Base-by-base conservation (phyloP, 192 early-diverging fungal genomes). In the Spinellus fusiger region DNA sequence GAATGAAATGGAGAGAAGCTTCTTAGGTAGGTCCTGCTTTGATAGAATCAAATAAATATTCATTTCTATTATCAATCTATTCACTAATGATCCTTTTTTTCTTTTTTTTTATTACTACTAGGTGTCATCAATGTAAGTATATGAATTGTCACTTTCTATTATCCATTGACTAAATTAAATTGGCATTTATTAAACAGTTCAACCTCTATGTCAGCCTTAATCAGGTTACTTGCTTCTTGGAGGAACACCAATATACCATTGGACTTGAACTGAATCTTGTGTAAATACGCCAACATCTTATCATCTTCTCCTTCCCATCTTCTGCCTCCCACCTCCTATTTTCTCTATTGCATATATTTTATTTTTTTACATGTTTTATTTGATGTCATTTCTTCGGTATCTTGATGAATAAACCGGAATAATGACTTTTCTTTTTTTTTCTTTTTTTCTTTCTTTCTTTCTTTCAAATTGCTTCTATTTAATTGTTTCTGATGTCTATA, bases 1-100 rank as follows among this genome's bases (percentile, higher is more conserved):
- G 54, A 67, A 67, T 59, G 61, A 64, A 59, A 67, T 73, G 65
- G 71, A 73, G 49, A 61, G 65, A 10, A 63, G 65, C 56, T 73
- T 73, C 37, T 56, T 73, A 25, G 61, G 71, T 49, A 62, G 57
- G 29, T 37, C 13, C 15, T 18, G 15, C 3, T 10, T 3, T 12
- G 3, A 2, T 6, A n/a, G 15, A n/a, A 18, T 6, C 40, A 44
- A 5, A 6, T 2, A 44, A 44, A 44, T 12, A 44, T 44, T 2
- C 13, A 44, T 2, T 5, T 2, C 18, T 48, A 23, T 12, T 31
- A 5, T 31, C 27, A 31, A 16, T 29, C 6, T n/a, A 53, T 31
- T 16, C 0, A 9, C 1, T 51, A 25, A 25, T 51, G 22, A 26
- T 22, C 4, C 25, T 51, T 26, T 6, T 25, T 2, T 23, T 50